Evolutionary conservation across 1,284 basidiomycete genomes (phyloP).

Genomic region (Ceratobasidium sp.): DNA sequence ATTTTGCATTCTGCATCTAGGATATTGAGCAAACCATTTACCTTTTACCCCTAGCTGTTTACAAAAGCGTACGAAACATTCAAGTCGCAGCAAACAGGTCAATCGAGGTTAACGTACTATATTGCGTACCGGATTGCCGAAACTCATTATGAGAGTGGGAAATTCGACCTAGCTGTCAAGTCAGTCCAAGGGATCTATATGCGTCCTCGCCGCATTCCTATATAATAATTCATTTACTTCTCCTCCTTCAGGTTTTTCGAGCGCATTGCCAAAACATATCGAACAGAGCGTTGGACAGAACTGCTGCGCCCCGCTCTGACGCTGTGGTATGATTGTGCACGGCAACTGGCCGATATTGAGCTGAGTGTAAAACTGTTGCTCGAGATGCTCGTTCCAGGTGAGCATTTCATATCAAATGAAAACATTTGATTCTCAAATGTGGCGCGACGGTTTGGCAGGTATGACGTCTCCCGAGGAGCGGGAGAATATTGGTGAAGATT

Average conservation of each 20-base stretch:
- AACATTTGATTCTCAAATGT: slow-evolving; percentile 1
- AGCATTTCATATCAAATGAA: slow-evolving; percentile 46
- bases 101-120: slow-evolving; percentile 80
- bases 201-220: background rate
- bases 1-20: background rate
- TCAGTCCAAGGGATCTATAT: slow-evolving; percentile 52
- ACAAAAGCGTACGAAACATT: slow-evolving; percentile 91
- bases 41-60: slow-evolving; percentile 69
- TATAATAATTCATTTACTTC: background rate
- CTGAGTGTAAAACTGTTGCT: slow-evolving; percentile 75
- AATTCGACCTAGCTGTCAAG: slow-evolving; percentile 86
- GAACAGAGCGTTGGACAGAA: slow-evolving; percentile 78
- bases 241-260: slow-evolving; percentile 80
- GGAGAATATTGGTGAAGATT: slow-evolving; percentile 63
- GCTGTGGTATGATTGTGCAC: slow-evolving; percentile 83
- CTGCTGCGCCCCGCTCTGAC: slow-evolving; percentile 76
- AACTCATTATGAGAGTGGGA: slow-evolving; percentile 78
- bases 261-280: slow-evolving; percentile 84
- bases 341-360: slow-evolving; percentile 77
- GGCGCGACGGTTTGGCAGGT: slow-evolving; percentile 36
- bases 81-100: slow-evolving; percentile 70
- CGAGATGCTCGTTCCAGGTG: slow-evolving; percentile 84
- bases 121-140: slow-evolving; percentile 88
- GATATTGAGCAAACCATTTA: slow-evolving; percentile 14
- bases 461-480: slow-evolving; percentile 49